A percentile compares a stretch with the other conserved stretches of the same genome.
phyloP scores from a whole-genome alignment of 768 basidiomycete genomes.

The Pleurotus citrinopileatus region DNA sequence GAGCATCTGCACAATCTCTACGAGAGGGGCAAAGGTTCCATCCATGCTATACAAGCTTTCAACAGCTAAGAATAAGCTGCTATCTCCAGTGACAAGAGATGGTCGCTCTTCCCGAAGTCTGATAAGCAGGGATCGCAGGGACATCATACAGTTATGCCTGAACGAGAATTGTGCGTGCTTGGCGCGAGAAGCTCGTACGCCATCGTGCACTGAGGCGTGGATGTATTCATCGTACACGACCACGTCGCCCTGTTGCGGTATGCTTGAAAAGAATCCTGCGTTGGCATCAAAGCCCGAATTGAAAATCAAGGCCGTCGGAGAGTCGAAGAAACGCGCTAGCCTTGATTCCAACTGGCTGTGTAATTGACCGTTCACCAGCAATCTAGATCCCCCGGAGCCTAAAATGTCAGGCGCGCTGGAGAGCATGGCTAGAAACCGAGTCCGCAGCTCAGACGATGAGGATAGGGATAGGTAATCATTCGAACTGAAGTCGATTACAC shows the following conservation, averaged over 20 bases:
- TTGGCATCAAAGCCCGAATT: conserved; percentile 95
- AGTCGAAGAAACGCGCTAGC: conserved; percentile 58
- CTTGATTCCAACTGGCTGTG: conserved; percentile 75
- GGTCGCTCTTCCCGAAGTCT: conserved; percentile 35
- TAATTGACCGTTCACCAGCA: conserved; percentile 73
- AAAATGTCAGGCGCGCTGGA: conserved; percentile 53
- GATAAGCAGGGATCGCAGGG: conserved; percentile 43
- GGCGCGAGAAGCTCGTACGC: conserved; percentile 67
- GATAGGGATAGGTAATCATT: conserved; percentile 93
- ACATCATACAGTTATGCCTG: conserved; percentile 65
- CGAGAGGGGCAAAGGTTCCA: conserved; percentile 81
- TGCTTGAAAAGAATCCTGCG: conserved; percentile 75
- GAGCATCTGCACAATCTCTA: conserved; percentile 58
- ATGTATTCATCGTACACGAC: conserved; percentile 84
- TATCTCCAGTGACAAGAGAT: conserved; percentile 33
- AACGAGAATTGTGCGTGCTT: conserved; percentile 45
- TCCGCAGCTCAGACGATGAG: conserved; percentile 51
- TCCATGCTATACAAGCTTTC: conserved; percentile 97
- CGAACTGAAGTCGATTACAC: conserved; percentile 70
- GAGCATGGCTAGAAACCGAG: conserved; percentile 56
- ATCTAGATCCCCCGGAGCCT: conserved; percentile 85
- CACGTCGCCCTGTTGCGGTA: conserved; percentile 77
- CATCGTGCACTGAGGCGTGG: conserved; percentile 91
- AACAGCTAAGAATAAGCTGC: conserved; percentile 73
- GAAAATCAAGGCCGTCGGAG: conserved; percentile 72